Conservation (phyloP, 306 rosid species). For the Ceratonia siliqua region DNA sequence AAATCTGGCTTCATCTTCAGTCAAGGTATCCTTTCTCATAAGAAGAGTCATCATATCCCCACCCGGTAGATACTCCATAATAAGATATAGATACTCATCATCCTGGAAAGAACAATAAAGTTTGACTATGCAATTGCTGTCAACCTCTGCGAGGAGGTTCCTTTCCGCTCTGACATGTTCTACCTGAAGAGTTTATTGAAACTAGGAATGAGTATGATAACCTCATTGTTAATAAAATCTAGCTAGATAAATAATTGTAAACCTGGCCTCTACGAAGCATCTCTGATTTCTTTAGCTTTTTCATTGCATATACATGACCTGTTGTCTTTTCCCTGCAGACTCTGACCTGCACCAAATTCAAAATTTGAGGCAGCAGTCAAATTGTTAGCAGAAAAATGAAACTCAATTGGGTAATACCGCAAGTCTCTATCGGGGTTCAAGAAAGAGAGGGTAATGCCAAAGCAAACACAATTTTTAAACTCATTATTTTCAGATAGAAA, state of each 20-base stretch:
- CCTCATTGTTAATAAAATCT: conserved; percentile 25
- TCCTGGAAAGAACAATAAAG: conserved; percentile 97
- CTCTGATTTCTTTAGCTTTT: conserved; percentile 96
- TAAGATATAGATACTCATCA: conserved; percentile 85
- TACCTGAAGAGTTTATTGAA: conserved; percentile 54
- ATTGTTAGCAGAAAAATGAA: neutral
- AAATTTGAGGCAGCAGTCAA: conserved; percentile 32
- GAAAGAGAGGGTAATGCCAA: neutral
- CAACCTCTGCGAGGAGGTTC: conserved; percentile 98
- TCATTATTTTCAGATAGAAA: neutral
- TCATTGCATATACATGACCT: conserved; percentile 94
- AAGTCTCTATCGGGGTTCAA: conserved; percentile 18
- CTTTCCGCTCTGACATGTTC: conserved; percentile 99
- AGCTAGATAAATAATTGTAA: conserved; percentile 36
- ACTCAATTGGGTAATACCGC: conserved; percentile 1
- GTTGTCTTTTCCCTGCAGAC: conserved; percentile 88
- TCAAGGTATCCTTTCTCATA: conserved; percentile 95
- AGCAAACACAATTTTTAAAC: neutral
- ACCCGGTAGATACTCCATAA: conserved; percentile 98
- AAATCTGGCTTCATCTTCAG: conserved; percentile 93
- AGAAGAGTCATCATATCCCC: conserved; percentile 99
- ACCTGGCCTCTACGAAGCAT: conserved; percentile 99
- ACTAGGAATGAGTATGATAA: conserved; percentile 21
- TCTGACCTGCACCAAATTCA: conserved; percentile 74
- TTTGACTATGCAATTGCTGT: conserved; percentile 94